phyloP scores from a whole-genome alignment of 768 basidiomycete species.

The Multifurca ochricompacta region DNA sequence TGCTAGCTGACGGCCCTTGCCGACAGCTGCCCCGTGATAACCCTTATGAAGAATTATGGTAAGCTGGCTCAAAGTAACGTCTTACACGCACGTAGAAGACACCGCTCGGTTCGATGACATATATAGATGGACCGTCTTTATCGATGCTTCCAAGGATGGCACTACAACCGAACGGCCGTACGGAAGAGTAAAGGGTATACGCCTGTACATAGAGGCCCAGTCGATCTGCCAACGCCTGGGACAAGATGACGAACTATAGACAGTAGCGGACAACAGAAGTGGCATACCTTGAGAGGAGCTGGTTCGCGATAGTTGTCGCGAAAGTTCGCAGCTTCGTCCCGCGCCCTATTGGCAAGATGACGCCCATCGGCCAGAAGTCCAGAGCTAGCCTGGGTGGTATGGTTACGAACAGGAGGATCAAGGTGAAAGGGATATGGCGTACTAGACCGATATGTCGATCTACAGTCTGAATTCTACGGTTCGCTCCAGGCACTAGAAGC shows the following conservation, averaged over 20 bases:
- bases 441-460: slow-evolving; percentile 94
- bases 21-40: slow-evolving; percentile 93
- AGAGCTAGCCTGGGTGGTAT: slow-evolving; percentile 66
- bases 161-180: slow-evolving; percentile 94
- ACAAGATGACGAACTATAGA: slow-evolving; percentile 14
- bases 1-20: slow-evolving; percentile 95
- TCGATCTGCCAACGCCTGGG: slow-evolving; percentile 60
- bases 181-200: slow-evolving; percentile 96
- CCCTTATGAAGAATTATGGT: slow-evolving; percentile 44
- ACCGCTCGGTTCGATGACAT: slow-evolving; percentile 91
- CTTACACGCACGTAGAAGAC: slow-evolving; percentile 65
- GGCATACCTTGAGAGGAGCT: slow-evolving; percentile 67
- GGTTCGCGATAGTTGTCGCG: slow-evolving; percentile 68
- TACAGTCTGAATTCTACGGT: slow-evolving; percentile 87
- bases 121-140: slow-evolving; percentile 78
- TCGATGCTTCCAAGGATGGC: slow-evolving; percentile 87
- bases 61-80: background rate
- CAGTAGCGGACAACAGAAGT: background rate
- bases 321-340: slow-evolving; percentile 73
- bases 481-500: slow-evolving; percentile 86
- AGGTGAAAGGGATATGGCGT: slow-evolving; percentile 20
- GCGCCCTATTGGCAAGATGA: slow-evolving; percentile 74
- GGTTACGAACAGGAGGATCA: background rate
- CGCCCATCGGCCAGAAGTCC: slow-evolving; percentile 92
- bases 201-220: slow-evolving; percentile 86